Conservation (phyloP, 2,329 filamentous ascomycete genomes). For the Thielaviopsis euricoi region DNA sequence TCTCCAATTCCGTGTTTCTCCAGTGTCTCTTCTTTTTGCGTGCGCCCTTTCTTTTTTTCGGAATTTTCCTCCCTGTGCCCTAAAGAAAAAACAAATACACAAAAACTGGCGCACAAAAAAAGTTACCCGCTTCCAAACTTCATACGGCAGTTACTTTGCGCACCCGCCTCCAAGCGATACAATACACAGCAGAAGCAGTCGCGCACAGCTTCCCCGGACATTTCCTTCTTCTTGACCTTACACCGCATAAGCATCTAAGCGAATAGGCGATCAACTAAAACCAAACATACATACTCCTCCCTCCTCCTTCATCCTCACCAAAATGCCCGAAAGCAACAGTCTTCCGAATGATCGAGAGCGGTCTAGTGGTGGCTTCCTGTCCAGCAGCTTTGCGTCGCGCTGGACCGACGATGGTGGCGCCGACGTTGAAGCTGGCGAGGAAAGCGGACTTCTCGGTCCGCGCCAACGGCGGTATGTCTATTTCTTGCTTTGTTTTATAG, state of each 20-base stretch:
- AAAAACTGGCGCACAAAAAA: too few species aligned
- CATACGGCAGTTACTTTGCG: too few species aligned
- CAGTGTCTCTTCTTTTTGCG: background rate
- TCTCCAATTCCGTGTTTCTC: too few species aligned
- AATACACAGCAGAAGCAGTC: too few species aligned
- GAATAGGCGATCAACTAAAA: background rate
- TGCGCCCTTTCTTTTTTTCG: too few species aligned
- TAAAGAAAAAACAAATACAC: too few species aligned
- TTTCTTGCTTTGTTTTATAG: background rate
- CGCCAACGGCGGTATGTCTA: slow-evolving; percentile 7
- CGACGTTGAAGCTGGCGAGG: slow-evolving; percentile 5
- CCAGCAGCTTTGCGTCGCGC: slow-evolving; percentile 9
- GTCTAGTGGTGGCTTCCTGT: slow-evolving; percentile 5
- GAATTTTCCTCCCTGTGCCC: too few species aligned
- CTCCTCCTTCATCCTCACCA: too few species aligned
- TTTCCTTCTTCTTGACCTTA: background rate
- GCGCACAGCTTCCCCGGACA: background rate
- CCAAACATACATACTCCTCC: background rate
- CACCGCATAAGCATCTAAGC: background rate
- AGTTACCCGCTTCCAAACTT: too few species aligned
- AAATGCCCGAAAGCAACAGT: slow-evolving; percentile 7
- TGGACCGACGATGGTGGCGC: slow-evolving; percentile 6
- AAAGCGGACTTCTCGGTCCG: slow-evolving; percentile 2
- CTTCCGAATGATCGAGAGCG: slow-evolving; percentile 5
- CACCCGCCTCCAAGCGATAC: too few species aligned